These are phyloP conservation scores for Annulohypoxylon stygium DNA, from an alignment of 495 filamentous ascomycete species.

Conservation along the genomic window DNA sequence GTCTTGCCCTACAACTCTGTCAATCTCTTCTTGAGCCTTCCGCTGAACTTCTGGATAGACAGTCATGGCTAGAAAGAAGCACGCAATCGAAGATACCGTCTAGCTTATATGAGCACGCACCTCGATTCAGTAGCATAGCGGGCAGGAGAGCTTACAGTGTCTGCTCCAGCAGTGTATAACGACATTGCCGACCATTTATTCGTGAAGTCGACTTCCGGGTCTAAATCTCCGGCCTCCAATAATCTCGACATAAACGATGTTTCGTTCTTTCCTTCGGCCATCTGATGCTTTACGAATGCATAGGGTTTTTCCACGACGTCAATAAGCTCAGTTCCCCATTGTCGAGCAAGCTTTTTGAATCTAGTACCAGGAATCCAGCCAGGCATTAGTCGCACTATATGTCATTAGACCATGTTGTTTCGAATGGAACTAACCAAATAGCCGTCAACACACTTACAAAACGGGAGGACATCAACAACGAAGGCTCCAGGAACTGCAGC, in stretches of 20 bases:
- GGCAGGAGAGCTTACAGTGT: slow-evolving; percentile 50
- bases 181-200: slow-evolving; percentile 61
- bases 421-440: no score
- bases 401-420: slow-evolving; percentile 33
- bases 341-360: slow-evolving; percentile 56
- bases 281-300: slow-evolving; percentile 61
- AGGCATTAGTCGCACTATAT: slow-evolving; percentile 57
- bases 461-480: slow-evolving; percentile 57
- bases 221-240: slow-evolving; percentile 46
- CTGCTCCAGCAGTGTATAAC: slow-evolving; percentile 63
- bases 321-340: slow-evolving; percentile 47
- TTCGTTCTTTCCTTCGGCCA: slow-evolving; percentile 51
- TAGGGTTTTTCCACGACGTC: slow-evolving; percentile 55
- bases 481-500: slow-evolving; percentile 57
- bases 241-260: slow-evolving; percentile 58
- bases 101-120: slow-evolving; percentile 10
- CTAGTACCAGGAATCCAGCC: slow-evolving; percentile 63
- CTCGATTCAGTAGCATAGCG: slow-evolving; percentile 9
- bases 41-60: slow-evolving; percentile 52
- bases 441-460: no score
- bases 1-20: slow-evolving; percentile 61
- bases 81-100: slow-evolving; percentile 54
- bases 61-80: slow-evolving; percentile 66
- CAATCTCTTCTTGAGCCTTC: slow-evolving; percentile 64
- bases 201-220: slow-evolving; percentile 50